Percentiles rank a stretch among this genome's conserved stretches.
Conservation (phyloP, 768 basidiomycete species). For the Podaxis rugospora region DNA sequence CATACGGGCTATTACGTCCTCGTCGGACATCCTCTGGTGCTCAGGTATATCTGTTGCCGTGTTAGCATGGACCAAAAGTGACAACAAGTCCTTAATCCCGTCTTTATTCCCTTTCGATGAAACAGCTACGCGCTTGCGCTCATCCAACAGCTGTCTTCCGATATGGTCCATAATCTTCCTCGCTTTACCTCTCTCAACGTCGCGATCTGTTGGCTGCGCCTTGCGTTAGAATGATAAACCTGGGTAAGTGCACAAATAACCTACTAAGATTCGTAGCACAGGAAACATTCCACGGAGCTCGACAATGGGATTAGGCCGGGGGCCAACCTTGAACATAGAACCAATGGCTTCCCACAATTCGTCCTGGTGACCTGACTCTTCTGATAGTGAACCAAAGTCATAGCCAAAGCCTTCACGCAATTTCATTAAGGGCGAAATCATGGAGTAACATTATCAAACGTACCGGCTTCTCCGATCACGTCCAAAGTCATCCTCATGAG, state of each 20-base stretch:
- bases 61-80: slow-evolving; percentile 57
- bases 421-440: background rate
- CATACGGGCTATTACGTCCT: slow-evolving; percentile 36
- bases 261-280: slow-evolving; percentile 25
- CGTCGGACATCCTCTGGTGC: slow-evolving; percentile 49
- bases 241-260: slow-evolving; percentile 26
- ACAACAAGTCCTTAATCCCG: slow-evolving; percentile 47
- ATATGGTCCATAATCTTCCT: slow-evolving; percentile 38
- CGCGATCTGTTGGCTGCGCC: slow-evolving; percentile 26
- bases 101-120: slow-evolving; percentile 18
- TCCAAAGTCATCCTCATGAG: slow-evolving; percentile 9
- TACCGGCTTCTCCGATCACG: slow-evolving; percentile 12
- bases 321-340: slow-evolving; percentile 41
- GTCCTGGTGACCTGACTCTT: slow-evolving; percentile 27
- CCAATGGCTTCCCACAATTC: slow-evolving; percentile 53
- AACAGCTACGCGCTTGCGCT: slow-evolving; percentile 38
- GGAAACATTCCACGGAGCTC: slow-evolving; percentile 23
- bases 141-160: slow-evolving; percentile 37
- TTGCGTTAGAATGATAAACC: background rate
- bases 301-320: slow-evolving; percentile 27
- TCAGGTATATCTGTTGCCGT: slow-evolving; percentile 40
- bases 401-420: slow-evolving; percentile 24
- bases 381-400: slow-evolving; percentile 21
- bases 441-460: too few species aligned
- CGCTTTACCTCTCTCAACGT: slow-evolving; percentile 25